Conservation (phyloP, 805 yeast species). For the Lachancea mirantina region DNA sequence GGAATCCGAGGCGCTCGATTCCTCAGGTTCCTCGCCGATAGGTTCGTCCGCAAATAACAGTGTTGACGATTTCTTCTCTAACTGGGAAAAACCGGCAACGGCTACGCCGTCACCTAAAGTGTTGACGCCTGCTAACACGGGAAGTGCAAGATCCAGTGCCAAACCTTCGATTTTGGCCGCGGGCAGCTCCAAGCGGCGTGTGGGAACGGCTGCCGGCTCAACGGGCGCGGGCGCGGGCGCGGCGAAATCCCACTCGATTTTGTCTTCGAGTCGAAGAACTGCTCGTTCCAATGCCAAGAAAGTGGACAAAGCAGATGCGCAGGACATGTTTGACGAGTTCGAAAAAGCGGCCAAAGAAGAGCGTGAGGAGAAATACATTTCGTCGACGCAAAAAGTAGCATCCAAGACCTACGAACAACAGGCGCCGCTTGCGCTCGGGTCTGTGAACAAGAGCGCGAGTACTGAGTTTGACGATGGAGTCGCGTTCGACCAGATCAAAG, state of each 20-base stretch:
- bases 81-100: slow-evolving; percentile 77
- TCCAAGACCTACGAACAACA: slow-evolving; percentile 19
- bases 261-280: slow-evolving; percentile 52
- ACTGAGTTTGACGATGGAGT: slow-evolving; percentile 13
- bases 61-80: slow-evolving; percentile 82
- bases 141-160: slow-evolving; percentile 12
- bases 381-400: slow-evolving; percentile 1
- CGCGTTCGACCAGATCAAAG: slow-evolving; percentile 11
- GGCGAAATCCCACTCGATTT: slow-evolving; percentile 37
- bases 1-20: slow-evolving; percentile 17
- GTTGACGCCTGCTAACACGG: slow-evolving; percentile 20
- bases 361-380: slow-evolving; percentile 46
- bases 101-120: slow-evolving; percentile 29
- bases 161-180: slow-evolving; percentile 22
- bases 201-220: slow-evolving; percentile 16
- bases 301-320: slow-evolving; percentile 45
- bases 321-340: slow-evolving; percentile 47
- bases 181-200: slow-evolving; percentile 26
- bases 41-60: slow-evolving; percentile 35
- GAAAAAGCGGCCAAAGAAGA: slow-evolving; percentile 79
- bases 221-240: slow-evolving; percentile 20
- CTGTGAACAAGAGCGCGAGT: slow-evolving; percentile 17
- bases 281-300: slow-evolving; percentile 51
- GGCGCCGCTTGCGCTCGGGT: slow-evolving; percentile 37
- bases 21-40: slow-evolving; percentile 24